Conservation (phyloP, 1,139 yeast species). For the Pichia sp. region DNA sequence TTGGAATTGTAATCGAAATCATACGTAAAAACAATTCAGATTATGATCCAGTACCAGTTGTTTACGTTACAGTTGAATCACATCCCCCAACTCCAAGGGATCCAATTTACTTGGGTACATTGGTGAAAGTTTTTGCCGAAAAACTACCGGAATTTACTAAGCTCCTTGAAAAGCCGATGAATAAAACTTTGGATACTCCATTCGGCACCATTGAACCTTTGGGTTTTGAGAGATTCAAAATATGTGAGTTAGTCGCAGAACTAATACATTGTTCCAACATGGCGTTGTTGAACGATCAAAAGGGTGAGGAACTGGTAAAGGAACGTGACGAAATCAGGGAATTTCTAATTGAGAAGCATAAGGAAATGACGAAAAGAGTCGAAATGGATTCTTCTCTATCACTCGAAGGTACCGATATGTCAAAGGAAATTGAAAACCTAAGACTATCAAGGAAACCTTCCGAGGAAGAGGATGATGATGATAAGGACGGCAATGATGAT, state of each 20-base stretch:
- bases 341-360: constrained; percentile 39
- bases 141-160: constrained; percentile 67
- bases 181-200: constrained; percentile 56
- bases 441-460: constrained; percentile 23
- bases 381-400: constrained; percentile 25
- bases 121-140: constrained; percentile 75
- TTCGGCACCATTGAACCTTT: constrained; percentile 78
- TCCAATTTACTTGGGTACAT: constrained; percentile 87
- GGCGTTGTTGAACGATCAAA: constrained; percentile 84
- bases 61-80: constrained; percentile 79
- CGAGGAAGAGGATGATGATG: constrained; percentile 9
- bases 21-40: constrained; percentile 95
- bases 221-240: constrained; percentile 92
- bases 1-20: constrained; percentile 90
- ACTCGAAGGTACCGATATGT: constrained; percentile 31
- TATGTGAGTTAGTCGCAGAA: constrained; percentile 93
- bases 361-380: constrained; percentile 29
- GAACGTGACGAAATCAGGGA: constrained; percentile 72
- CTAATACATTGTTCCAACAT: constrained; percentile 93
- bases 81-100: constrained; percentile 96
- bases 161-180: constrained; percentile 40
- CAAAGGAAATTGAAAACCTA: constrained; percentile 32
- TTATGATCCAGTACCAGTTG: constrained; percentile 85
- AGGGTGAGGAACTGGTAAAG: constrained; percentile 72
- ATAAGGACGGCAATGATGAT: constrained; percentile 41